Evolutionary conservation across 2,329 filamentous ascomycete species (phyloP).

Genomic region (Trichoderma harzianum): DNA sequence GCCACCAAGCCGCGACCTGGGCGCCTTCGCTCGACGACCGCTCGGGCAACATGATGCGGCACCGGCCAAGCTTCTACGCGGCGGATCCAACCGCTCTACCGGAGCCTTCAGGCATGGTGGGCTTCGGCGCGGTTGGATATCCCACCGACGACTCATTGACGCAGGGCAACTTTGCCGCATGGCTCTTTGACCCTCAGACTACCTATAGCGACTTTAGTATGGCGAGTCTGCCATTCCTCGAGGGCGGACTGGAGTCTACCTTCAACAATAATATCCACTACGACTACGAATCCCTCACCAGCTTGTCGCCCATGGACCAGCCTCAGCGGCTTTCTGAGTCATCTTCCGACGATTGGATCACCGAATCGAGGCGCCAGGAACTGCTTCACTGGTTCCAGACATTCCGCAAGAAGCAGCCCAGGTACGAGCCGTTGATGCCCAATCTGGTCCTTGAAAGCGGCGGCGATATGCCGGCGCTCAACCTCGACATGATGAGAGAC

Average conservation of each 20-base stretch:
- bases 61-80: constrained; percentile 38
- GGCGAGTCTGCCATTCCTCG: constrained; percentile 44
- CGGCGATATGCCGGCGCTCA: constrained; percentile 53
- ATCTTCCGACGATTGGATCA: constrained; percentile 42
- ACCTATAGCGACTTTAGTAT: constrained; percentile 42
- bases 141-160: constrained; percentile 34
- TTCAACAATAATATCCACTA: constrained; percentile 52
- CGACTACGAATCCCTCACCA: constrained; percentile 49
- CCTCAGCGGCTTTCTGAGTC: constrained; percentile 38
- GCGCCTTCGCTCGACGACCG: constrained; percentile 35
- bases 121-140: constrained; percentile 25
- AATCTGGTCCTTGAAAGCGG: constrained; percentile 38
- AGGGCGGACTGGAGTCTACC: constrained; percentile 48
- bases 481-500: constrained; percentile 76
- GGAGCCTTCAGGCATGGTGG: constrained; percentile 34
- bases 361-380: constrained; percentile 44
- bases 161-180: constrained; percentile 47
- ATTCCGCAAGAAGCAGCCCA: constrained; percentile 44
- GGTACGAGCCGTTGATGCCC: constrained; percentile 34
- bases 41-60: constrained; percentile 35
- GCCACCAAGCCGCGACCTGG: constrained; percentile 24
- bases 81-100: constrained; percentile 29
- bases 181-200: constrained; percentile 49
- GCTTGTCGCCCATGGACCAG: constrained; percentile 44
- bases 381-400: constrained; percentile 42